Base-by-base conservation (phyloP, 768 basidiomycete genomes). In the Podaxis mareebaensis region DNA sequence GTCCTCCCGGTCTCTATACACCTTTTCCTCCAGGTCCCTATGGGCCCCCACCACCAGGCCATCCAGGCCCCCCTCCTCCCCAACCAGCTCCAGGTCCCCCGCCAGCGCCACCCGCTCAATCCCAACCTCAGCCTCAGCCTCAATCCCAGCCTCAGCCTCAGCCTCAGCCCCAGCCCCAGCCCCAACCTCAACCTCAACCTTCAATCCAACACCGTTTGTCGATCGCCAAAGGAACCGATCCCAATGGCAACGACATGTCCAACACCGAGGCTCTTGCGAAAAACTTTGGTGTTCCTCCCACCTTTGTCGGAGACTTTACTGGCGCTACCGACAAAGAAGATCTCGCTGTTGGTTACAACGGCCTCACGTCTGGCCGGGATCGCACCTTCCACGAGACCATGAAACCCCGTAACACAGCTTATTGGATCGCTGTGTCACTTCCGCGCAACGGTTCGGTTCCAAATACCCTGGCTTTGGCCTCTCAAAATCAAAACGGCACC, bases 171-270 rank as follows among this genome's bases (percentile, higher is more conserved):
- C 28, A 55, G 38, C 11, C 40, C 3, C 52, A 53, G 24, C 39
- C 58, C 15, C 33, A 33, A 33, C 33, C 33, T 3, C 33, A 33
- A 33, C 30, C 58, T 46, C 44, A 46, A 46, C 17, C 44, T 22
- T 36, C 58, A 51, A 20, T 46, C 12, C 65, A 55, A 20, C 56
- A 20, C 17, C 36, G 65, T 30, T 48, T 66, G 8, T 53, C 44
- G 20, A 39, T 67, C 20, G 67, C 87, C 68, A 90, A 87, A 70
- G 92, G 91, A 55, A 85, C 87, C 67, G 93, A 94, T 70, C 93
- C 93, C 3, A 84, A 89, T 64, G 83, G 86, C 5, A 87, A 91
- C 66, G 91, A 95, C 73, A 83, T 93, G 81, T 89, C 91, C 55
- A 86, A 83, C 71, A 83, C 89, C 6, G 85, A 84, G 66, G 86